A percentile compares a stretch with the other conserved stretches of the same genome.
These are phyloP conservation scores for Talaromyces adpressus DNA, from an alignment of 495 filamentous ascomycete species.

Conservation along the genomic window DNA sequence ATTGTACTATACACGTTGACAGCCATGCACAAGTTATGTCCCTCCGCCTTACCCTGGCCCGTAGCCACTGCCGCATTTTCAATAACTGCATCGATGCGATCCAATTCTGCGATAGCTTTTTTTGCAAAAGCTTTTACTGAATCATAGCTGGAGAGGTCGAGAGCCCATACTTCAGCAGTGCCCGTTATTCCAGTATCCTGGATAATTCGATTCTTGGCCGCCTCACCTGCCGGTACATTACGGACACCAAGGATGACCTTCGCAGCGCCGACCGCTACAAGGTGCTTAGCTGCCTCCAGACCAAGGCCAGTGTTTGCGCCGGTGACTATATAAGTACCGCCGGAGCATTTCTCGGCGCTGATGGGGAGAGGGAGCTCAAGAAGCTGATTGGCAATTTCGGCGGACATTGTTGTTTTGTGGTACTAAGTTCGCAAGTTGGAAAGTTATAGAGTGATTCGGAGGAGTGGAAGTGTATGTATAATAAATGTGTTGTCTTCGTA, in stretches of 20 bases:
- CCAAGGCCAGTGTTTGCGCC: constrained; percentile 49
- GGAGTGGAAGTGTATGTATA: background rate
- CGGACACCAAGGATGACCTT: constrained; percentile 51
- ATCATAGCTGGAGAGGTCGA: constrained; percentile 18
- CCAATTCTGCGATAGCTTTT: constrained; percentile 8
- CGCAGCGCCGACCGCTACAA: constrained; percentile 36
- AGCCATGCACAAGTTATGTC: constrained; percentile 5
- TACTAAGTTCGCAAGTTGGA: background rate
- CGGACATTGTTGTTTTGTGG: background rate
- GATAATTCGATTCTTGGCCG: constrained; percentile 27
- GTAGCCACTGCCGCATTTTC: constrained; percentile 13
- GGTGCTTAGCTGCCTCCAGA: constrained; percentile 38
- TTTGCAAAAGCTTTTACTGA: constrained; percentile 19
- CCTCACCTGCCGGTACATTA: constrained; percentile 36
- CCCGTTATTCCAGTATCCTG: constrained; percentile 22
- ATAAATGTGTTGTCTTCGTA: background rate
- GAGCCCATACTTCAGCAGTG: constrained; percentile 46
- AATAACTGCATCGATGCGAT: constrained; percentile 15
- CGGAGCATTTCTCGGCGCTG: background rate
- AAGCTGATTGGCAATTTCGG: background rate
- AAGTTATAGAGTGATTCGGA: background rate
- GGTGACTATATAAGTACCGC: constrained; percentile 38
- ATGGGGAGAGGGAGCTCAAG: background rate
- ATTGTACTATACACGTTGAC: constrained; percentile 15
- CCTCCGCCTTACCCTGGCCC: constrained; percentile 4